These are phyloP conservation scores for Lepiota subincarnata DNA, from an alignment of 768 basidiomycete species.

Conservation along the genomic window DNA sequence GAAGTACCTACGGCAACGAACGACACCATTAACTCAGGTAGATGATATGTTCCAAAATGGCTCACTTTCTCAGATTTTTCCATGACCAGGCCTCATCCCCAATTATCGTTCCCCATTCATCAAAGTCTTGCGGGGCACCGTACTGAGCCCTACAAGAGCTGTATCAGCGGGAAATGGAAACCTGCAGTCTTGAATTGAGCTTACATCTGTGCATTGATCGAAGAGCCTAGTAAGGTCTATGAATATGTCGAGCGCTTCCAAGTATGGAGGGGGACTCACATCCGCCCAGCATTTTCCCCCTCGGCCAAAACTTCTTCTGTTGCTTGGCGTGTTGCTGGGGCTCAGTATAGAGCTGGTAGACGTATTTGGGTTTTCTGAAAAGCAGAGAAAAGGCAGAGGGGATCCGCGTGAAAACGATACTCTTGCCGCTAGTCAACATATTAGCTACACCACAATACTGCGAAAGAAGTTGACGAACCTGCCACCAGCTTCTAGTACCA, in stretches of 20 bases:
- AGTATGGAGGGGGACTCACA: conserved; percentile 41
- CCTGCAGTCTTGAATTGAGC: not conserved
- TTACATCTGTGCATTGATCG: conserved; percentile 59
- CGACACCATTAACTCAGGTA: not conserved
- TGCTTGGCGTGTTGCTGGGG: conserved; percentile 48
- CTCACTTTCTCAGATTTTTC: conserved; percentile 47
- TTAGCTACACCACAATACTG: not conserved
- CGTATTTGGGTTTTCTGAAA: conserved; percentile 39
- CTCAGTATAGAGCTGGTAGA: conserved; percentile 53
- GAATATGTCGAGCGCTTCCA: not conserved
- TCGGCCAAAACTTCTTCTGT: conserved; percentile 54
- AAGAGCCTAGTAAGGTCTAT: conserved; percentile 38
- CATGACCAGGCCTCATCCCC: conserved; percentile 60
- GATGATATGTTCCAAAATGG: not conserved
- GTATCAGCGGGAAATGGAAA: not conserved
- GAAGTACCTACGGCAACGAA: conserved; percentile 45
- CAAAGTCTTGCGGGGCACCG: conserved; percentile 64
- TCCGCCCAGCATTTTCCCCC: conserved; percentile 70
- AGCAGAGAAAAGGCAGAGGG: conserved; percentile 41
- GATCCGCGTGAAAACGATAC: conserved; percentile 34
- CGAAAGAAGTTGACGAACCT: conserved; percentile 33
- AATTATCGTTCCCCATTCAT: conserved; percentile 55
- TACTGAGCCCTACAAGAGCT: conserved; percentile 48
- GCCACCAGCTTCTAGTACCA: conserved; percentile 56
- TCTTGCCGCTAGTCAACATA: conserved; percentile 34